Conservation (phyloP, 2,329 filamentous ascomycete genomes). For the Dothideomycetidae sp. region DNA sequence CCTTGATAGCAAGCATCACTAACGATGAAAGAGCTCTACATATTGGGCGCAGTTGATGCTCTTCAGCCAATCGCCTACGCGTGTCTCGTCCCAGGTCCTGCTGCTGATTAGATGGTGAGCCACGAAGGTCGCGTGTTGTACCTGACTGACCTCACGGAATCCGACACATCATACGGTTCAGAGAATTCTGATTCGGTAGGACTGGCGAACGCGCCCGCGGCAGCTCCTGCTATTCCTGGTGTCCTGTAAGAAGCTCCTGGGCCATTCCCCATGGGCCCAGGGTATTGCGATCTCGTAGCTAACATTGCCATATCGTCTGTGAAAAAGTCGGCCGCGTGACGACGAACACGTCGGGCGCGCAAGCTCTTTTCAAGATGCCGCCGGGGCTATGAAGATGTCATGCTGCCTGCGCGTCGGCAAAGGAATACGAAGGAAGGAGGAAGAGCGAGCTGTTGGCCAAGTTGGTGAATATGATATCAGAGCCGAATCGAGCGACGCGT, state of each 20-base stretch:
- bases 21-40: conserved; percentile 68
- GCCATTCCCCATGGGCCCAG: conserved; percentile 30
- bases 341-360: conserved; percentile 2
- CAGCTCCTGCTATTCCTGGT: conserved; percentile 15
- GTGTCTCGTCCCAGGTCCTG: conserved; percentile 72
- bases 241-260: conserved; percentile 18
- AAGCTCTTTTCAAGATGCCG: background rate
- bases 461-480: background rate
- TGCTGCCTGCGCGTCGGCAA: background rate
- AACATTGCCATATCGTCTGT: conserved; percentile 57
- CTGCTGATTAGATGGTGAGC: conserved; percentile 12
- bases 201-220: conserved; percentile 46
- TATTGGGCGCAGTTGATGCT: conserved; percentile 91
- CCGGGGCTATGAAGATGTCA: background rate
- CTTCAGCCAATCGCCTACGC: conserved; percentile 78
- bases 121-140: background rate
- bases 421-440: background rate
- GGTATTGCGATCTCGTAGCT: conserved; percentile 59
- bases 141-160: conserved; percentile 35
- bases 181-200: conserved; percentile 90
- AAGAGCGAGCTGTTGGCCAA: no score
- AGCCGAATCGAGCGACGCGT: background rate
- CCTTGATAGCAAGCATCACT: conserved; percentile 4
- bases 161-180: conserved; percentile 56
- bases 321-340: conserved; percentile 6